Percentiles rank a stretch among this genome's conserved stretches.
phyloP scores from a whole-genome alignment of 176 grass and related monocot species.

The Bonia amplexicaulis region DNA sequence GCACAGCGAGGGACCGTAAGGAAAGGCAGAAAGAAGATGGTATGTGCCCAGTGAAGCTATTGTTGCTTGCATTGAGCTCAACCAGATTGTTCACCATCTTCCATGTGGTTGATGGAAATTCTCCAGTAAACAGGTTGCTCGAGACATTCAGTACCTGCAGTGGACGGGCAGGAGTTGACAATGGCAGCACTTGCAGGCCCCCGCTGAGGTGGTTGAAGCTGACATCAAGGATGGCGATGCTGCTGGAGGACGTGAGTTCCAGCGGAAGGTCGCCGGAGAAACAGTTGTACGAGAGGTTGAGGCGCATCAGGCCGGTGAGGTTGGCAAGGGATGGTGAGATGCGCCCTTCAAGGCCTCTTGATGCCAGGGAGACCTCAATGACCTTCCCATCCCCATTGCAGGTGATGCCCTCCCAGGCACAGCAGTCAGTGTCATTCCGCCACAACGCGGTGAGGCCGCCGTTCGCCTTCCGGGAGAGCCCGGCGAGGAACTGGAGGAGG shows the following conservation, averaged over 20 bases:
- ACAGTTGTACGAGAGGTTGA: constrained; percentile 39
- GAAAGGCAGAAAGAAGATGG: constrained; percentile 9
- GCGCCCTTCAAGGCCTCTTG: constrained; percentile 18
- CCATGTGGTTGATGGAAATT: background rate
- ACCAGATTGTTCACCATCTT: background rate
- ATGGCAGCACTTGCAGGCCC: background rate
- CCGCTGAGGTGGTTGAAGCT: constrained; percentile 25
- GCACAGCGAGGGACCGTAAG: too few relatives aligned
- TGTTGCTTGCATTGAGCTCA: constrained; percentile 23
- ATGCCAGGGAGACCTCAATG: constrained; percentile 3
- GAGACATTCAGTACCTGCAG: constrained; percentile 32
- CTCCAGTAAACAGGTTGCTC: constrained; percentile 22
- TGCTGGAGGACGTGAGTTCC: background rate
- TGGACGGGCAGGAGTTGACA: background rate
- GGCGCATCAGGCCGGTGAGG: constrained; percentile 7
- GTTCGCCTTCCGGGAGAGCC: background rate
- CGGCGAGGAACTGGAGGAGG: constrained; percentile 22
- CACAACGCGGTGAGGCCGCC: background rate
- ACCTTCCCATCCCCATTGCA: background rate
- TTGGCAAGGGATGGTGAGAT: constrained; percentile 44
- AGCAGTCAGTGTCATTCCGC: constrained; percentile 8
- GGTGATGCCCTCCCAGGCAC: constrained; percentile 5
- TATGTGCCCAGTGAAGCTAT: constrained; percentile 15
- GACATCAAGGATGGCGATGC: background rate
- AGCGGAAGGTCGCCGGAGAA: constrained; percentile 8